phyloP scores from a whole-genome alignment of 1,284 basidiomycete species.

The Ceratobasidium sp. region DNA sequence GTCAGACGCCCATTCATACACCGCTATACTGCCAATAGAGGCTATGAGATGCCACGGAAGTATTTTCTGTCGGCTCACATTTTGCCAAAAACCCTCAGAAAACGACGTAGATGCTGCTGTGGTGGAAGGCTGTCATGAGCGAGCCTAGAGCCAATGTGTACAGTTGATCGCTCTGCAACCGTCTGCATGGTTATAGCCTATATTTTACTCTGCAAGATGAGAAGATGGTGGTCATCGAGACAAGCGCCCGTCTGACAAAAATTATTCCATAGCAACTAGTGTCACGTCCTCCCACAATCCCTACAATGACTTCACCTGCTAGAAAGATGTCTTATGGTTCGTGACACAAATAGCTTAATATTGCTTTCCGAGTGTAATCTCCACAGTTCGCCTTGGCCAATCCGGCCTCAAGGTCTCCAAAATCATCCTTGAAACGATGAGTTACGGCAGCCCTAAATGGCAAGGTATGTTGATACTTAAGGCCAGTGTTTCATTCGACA shows the following conservation, averaged over 20 bases:
- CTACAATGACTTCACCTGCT: neutral
- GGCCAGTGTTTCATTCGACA: too few species aligned
- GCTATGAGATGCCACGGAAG: conserved; percentile 3
- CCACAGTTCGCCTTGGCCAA: conserved; percentile 43
- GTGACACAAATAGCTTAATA: neutral
- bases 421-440: conserved; percentile 30
- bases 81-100: conserved; percentile 28
- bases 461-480: too few species aligned
- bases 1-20: conserved; percentile 32
- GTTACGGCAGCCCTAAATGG: conserved; percentile 3
- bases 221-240: neutral
- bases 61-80: conserved; percentile 24
- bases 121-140: conserved; percentile 20
- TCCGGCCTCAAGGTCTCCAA: conserved; percentile 45
- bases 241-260: conserved; percentile 6
- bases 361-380: too few species aligned
- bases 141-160: conserved; percentile 19
- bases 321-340: conserved; percentile 30
- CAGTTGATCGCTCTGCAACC: conserved; percentile 23
- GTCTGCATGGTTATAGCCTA: neutral
- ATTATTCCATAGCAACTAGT: neutral
- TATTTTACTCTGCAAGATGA: neutral
- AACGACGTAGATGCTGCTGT: conserved; percentile 26
- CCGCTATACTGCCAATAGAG: conserved; percentile 8
- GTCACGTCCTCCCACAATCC: neutral